Base-by-base conservation (phyloP, 352 stramenopile species). In the Phytopythium kandeliae region DNA sequence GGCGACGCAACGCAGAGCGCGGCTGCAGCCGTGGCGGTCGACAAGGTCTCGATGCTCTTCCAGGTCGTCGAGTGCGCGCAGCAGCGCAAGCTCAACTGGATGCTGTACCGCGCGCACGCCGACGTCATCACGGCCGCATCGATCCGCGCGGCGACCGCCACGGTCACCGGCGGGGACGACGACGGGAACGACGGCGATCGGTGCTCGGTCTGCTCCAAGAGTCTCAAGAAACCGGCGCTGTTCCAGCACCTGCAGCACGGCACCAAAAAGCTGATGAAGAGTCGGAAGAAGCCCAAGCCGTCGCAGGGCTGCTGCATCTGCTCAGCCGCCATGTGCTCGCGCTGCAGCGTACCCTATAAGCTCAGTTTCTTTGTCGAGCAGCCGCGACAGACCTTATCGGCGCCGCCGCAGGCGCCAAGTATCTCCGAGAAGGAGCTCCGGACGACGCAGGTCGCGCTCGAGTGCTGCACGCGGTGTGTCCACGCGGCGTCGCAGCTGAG, bases 1-100 rank as follows among this genome's bases (percentile, higher is more conserved):
- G 63, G 63, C 3, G 49, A 60, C 24, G 42, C 63, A 1, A 31
- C 63, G 12, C 15, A 21, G 17, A 65, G 55, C 10, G 57, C 65
- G 48, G 43, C 48, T 2, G 51, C 53, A 5, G 46, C 54, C 26
- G 59, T 51, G 19, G 60, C 59, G 11, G 35, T 55, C 12, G 59
- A 71, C 17, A 51, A 57, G 13, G 59, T 58, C 0, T 54, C 52
- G 6, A 45, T 30, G 11, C 42, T 67, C 1, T 53, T 57, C 35
- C 45, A 50, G 26, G 55, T 57, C 7, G 59, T 55, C 4, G 55
- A 48, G 16, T 71, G 51, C 12, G 59, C 63, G 44, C 63, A 55
- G 25, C 57, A 62, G 17, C 48, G 59, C 36, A 71, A 71, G 37
- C 51, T 71, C 24, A 71, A 68, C 43, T 71, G 59, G 59, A 17